Evolutionary conservation across 108 stramenopile genomes (phyloP).

Genomic region (Cyclotella choctawhatcheeana): DNA sequence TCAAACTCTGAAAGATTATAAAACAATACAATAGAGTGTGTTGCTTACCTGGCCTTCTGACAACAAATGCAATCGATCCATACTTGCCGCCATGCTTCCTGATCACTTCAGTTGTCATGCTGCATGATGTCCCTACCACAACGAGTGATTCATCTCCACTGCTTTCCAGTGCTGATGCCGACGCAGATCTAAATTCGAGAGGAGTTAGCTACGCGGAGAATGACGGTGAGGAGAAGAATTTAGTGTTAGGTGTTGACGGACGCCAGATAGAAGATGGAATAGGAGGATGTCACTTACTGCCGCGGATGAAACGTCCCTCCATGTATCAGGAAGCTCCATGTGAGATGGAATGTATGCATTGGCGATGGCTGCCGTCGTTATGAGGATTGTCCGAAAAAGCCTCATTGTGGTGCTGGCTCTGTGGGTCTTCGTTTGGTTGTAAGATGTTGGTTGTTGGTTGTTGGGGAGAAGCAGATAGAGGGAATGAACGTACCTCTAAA

Average conservation of each 20-base stretch:
- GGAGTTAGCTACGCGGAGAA: conserved; percentile 35
- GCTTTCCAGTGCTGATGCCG: conserved; percentile 33
- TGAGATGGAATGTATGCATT: conserved; percentile 45
- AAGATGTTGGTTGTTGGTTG: too few species aligned
- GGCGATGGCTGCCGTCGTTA: conserved; percentile 19
- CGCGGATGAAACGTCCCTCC: conserved; percentile 29
- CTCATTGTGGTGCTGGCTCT: conserved; percentile 34
- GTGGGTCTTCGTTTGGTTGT: too few species aligned
- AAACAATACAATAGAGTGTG: background rate
- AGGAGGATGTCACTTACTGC: too few species aligned
- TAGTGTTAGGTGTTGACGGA: background rate
- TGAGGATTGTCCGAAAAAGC: conserved; percentile 27
- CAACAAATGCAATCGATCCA: conserved; percentile 60
- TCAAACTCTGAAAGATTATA: background rate
- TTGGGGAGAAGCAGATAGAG: too few species aligned
- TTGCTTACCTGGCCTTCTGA: conserved; percentile 65
- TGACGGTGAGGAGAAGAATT: too few species aligned
- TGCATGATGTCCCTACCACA: conserved; percentile 34
- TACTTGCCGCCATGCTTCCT: conserved; percentile 40
- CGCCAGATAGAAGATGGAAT: background rate
- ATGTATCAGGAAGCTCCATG: conserved; percentile 45
- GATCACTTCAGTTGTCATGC: conserved; percentile 34
- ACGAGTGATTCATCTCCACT: conserved; percentile 13
- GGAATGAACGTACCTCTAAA: too few species aligned
- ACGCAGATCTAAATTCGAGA: conserved; percentile 43